Base-by-base conservation (phyloP, 805 yeast species). In the Kuraishia ogatae region DNA sequence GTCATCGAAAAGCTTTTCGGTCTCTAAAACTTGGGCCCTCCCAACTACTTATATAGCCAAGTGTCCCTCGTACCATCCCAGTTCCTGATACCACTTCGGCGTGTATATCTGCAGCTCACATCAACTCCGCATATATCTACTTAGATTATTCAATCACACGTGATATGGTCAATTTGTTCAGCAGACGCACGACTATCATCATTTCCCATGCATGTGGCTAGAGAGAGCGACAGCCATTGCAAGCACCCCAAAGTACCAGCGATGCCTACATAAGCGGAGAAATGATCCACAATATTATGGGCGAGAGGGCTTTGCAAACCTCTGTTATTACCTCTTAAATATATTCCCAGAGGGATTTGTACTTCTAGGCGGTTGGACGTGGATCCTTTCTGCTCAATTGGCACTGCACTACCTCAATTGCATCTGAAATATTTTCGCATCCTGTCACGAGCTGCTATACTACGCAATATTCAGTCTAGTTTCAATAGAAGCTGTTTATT, bases 151-250 rank as follows among this genome's bases (percentile, higher is more conserved):
- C 49, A 47, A 47, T 22, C 24, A 21, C 49, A 47, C 49, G 49
- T 47, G 49, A 47, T 8, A 47, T 47, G 49, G 43, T 35, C 43
- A 35, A 35, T 35, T 13, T 48, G 50, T 48, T 48, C 24, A 48
- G 24, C 7, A 22, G 3, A 10, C 7, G 17, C 24, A 48, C 28
- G 24, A 22, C 87, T 80, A 85, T n/a, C 87, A 87, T 78, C 87
- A 87, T 83, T 87, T 87, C 71, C 93, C 93, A 35, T 35, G 43
- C 43, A 35, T 35, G 43, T 8, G 43, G 43, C 6, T 35, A 15
- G 17, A 7, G 43, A 35, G 43, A 35, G 43, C n/a, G 6, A 17
- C 17, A 13, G 17, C 3, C 13, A 15, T 13, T 10, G 43, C 43
- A 35, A 35, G 43, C 43, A 35, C 43, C 4, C n/a, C 43, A 35